These are phyloP conservation scores for Solanum aculeatissimum DNA, from an alignment of 305 asterid genomes.

Conservation along the genomic window DNA sequence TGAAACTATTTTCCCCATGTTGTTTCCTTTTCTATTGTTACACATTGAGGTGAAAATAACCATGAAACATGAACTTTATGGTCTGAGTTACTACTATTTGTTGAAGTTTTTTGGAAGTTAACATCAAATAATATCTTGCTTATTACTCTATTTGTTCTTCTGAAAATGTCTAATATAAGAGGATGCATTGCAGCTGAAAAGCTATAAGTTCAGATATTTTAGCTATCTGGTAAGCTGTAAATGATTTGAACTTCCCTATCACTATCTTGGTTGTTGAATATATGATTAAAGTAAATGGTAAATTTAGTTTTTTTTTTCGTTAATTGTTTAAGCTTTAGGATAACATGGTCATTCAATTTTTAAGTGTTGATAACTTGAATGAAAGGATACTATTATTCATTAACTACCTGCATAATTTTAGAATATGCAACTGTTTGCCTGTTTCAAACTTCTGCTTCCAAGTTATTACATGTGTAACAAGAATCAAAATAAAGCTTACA, in stretches of 20 bases:
- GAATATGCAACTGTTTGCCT: background rate
- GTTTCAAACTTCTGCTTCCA: background rate
- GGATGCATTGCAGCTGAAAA: background rate
- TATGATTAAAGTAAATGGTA: background rate
- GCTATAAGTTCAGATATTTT: background rate
- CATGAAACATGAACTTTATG: background rate
- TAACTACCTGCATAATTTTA: background rate
- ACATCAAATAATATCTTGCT: background rate
- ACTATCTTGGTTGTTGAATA: background rate
- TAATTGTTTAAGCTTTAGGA: background rate
- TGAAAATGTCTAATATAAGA: background rate
- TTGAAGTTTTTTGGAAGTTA: background rate
- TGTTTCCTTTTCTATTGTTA: constrained; percentile 11
- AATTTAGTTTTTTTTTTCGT: background rate
- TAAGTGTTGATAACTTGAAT: background rate
- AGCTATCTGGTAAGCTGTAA: background rate
- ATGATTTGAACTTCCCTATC: background rate
- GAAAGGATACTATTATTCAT: background rate
- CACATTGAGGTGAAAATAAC: background rate
- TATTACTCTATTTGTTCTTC: background rate
- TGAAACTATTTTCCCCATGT: constrained; percentile 6
- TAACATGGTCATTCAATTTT: background rate
- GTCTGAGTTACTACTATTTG: background rate
- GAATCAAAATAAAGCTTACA: background rate
- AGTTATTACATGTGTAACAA: background rate